Conservation (phyloP, 1,284 basidiomycete species). For the Pholiota adiposa region DNA sequence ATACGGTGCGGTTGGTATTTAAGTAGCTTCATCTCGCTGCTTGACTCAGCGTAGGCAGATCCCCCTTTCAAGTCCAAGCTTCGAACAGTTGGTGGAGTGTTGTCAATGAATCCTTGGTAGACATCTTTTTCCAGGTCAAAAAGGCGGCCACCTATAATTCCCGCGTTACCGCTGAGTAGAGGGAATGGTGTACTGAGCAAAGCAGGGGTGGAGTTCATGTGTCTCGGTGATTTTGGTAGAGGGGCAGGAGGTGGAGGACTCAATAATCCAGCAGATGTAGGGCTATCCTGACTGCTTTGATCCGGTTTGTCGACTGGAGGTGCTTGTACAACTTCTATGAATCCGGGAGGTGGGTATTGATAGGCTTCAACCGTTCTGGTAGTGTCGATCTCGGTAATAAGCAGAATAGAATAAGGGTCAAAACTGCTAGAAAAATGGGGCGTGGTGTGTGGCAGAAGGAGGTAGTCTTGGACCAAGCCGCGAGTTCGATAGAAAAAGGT, state of each 20-base stretch:
- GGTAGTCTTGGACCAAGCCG: slow-evolving; percentile 77
- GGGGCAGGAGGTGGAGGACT: slow-evolving; percentile 16
- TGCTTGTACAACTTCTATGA: slow-evolving; percentile 28
- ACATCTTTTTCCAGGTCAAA: slow-evolving; percentile 47
- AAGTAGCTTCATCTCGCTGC: slow-evolving; percentile 49
- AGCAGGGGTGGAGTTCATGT: slow-evolving; percentile 12
- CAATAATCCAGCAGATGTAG: not conserved
- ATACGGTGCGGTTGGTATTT: slow-evolving; percentile 72
- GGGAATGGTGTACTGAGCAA: slow-evolving; percentile 38
- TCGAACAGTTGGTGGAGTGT: slow-evolving; percentile 22
- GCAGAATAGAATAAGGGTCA: slow-evolving; percentile 72
- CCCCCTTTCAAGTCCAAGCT: slow-evolving; percentile 52
- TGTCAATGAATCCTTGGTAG: slow-evolving; percentile 41
- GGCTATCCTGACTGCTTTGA: not conserved
- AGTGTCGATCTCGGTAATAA: slow-evolving; percentile 46
- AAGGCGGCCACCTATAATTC: slow-evolving; percentile 46
- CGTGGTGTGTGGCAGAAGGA: slow-evolving; percentile 71
- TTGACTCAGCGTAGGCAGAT: slow-evolving; percentile 52
- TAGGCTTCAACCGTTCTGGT: slow-evolving; percentile 52
- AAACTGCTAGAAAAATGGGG: slow-evolving; percentile 75
- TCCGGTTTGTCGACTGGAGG: slow-evolving; percentile 1
- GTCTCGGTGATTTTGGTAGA: slow-evolving; percentile 17
- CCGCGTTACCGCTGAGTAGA: slow-evolving; percentile 44
- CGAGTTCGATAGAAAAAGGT: slow-evolving; percentile 65
- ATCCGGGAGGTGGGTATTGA: slow-evolving; percentile 60